Evolutionary conservation across 2,329 filamentous ascomycete genomes (phyloP).

Genomic region (Pestalotiopsis sp.): DNA sequence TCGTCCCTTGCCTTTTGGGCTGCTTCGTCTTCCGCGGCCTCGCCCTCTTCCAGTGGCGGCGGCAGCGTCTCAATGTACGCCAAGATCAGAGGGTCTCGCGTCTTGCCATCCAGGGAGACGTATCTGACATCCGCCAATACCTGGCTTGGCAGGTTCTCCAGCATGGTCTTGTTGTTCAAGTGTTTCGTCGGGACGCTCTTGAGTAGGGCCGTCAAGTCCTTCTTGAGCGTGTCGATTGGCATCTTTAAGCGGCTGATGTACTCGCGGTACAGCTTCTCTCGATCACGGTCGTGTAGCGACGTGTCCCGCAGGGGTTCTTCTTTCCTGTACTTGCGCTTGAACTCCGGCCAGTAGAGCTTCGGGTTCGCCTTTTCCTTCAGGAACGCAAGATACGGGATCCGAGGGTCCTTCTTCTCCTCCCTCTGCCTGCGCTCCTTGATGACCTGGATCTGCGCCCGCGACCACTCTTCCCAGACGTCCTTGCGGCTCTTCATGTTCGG

Average conservation of each 20-base stretch:
- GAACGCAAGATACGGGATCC: constrained; percentile 80
- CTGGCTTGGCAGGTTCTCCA: constrained; percentile 61
- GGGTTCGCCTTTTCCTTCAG: constrained; percentile 81
- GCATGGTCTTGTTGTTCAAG: constrained; percentile 62
- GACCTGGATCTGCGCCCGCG: constrained; percentile 71
- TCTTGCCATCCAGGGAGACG: constrained; percentile 63
- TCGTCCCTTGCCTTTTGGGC: constrained; percentile 52
- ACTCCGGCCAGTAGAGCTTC: constrained; percentile 97
- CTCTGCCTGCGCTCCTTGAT: constrained; percentile 73
- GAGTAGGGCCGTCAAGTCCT: constrained; percentile 69
- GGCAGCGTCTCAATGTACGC: constrained; percentile 67
- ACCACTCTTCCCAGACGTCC: constrained; percentile 86
- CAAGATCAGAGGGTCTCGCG: constrained; percentile 67
- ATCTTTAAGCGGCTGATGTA: constrained; percentile 70
- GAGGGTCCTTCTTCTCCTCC: constrained; percentile 81
- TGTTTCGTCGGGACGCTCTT: constrained; percentile 59
- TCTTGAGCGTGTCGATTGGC: constrained; percentile 66
- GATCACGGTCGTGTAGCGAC: constrained; percentile 72
- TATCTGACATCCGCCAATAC: constrained; percentile 71
- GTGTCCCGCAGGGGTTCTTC: constrained; percentile 79
- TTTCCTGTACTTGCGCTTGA: constrained; percentile 86
- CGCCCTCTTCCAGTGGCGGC: constrained; percentile 50
- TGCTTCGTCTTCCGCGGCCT: constrained; percentile 54
- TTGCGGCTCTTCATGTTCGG: constrained; percentile 79
- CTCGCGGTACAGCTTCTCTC: constrained; percentile 80